Conservation (phyloP, 2,329 filamentous ascomycete species). For the Leptoxyphium fumago region DNA sequence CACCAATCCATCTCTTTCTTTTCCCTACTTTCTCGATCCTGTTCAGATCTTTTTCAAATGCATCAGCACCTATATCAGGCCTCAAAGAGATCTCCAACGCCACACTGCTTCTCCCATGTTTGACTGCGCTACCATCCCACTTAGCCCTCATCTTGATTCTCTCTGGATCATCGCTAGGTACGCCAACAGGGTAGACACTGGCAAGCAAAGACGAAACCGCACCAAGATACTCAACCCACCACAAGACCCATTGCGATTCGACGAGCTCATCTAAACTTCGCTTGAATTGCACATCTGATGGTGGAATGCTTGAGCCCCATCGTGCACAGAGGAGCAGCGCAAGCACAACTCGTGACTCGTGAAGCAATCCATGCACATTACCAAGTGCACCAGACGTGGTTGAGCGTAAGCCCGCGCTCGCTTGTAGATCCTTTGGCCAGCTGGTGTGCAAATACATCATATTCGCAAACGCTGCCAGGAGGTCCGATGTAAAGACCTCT, state of each 20-base stretch:
- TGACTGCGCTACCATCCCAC: conserved; percentile 23
- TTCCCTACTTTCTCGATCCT: conserved; percentile 43
- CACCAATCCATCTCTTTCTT: conserved; percentile 41
- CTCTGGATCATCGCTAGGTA: conserved; percentile 25
- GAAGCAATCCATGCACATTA: conserved; percentile 56
- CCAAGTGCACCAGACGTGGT: conserved; percentile 55
- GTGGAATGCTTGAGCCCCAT: conserved; percentile 53
- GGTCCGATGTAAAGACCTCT: conserved; percentile 27
- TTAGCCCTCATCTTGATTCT: conserved; percentile 21
- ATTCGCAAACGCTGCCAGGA: conserved; percentile 44
- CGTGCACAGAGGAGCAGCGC: conserved; percentile 58
- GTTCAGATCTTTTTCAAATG: conserved; percentile 25
- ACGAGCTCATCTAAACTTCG: conserved; percentile 38
- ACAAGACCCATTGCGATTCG: conserved; percentile 36
- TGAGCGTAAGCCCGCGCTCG: conserved; percentile 56
- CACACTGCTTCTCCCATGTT: conserved; percentile 28
- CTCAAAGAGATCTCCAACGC: conserved; percentile 28
- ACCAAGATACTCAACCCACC: conserved; percentile 53
- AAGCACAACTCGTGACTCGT: conserved; percentile 55
- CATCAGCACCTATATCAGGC: conserved; percentile 26
- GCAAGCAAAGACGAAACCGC: conserved; percentile 43
- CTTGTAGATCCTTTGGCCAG: conserved; percentile 33
- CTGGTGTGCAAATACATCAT: conserved; percentile 36
- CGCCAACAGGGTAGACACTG: conserved; percentile 46
- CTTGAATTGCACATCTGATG: conserved; percentile 42